phyloP scores from a whole-genome alignment of 2,329 filamentous ascomycete species.

The Juglanconis sp. region DNA sequence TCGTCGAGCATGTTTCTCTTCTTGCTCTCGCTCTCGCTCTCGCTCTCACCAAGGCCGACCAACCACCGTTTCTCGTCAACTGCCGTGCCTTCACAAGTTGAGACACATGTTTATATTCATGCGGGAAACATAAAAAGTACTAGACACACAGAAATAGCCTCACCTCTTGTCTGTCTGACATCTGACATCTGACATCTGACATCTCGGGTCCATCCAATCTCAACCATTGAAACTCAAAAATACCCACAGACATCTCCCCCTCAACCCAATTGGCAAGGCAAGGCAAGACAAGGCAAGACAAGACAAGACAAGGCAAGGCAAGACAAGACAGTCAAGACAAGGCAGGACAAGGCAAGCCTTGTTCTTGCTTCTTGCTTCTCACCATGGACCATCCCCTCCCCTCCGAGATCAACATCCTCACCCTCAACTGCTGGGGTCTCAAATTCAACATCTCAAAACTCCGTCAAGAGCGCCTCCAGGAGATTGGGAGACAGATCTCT shows the following conservation, averaged over 20 bases:
- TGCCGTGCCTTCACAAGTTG: background rate
- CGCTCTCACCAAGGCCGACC: background rate
- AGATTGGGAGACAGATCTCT: conserved; percentile 81
- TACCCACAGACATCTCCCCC: background rate
- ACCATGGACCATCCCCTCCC: conserved; percentile 35
- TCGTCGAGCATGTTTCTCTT: too few species aligned
- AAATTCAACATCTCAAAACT: conserved; percentile 74
- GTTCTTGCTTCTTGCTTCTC: background rate
- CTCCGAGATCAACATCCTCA: conserved; percentile 71
- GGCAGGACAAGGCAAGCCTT: background rate
- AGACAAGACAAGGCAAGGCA: too few species aligned
- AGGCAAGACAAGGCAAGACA: too few species aligned
- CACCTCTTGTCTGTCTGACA: too few species aligned
- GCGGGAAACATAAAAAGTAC: too few species aligned
- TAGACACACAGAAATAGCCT: too few species aligned
- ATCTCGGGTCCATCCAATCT: too few species aligned
- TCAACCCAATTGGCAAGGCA: too few species aligned
- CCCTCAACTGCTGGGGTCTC: conserved; percentile 96
- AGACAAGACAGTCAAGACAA: background rate
- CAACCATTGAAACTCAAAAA: background rate
- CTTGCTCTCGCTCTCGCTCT: background rate
- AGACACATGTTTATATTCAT: too few species aligned
- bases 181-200: too few species aligned
- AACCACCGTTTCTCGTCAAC: background rate
- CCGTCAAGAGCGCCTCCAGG: conserved; percentile 71